phyloP scores from a whole-genome alignment of 345 rosid species.

The Atalantia buxifolia region DNA sequence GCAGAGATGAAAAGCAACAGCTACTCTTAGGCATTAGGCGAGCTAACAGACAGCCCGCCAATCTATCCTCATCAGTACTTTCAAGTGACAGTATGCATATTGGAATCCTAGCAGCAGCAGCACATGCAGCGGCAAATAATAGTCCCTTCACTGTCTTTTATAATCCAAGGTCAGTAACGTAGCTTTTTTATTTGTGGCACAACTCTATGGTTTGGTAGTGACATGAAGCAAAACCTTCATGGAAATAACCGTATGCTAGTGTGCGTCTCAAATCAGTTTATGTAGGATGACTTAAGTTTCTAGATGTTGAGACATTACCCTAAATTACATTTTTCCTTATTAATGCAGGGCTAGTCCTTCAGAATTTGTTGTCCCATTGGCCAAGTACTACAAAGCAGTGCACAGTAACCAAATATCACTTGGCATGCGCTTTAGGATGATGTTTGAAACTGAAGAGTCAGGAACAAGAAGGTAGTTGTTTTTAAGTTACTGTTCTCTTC shows the following conservation, averaged over 20 bases:
- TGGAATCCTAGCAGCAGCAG: constrained; percentile 94
- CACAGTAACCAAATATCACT: constrained; percentile 70
- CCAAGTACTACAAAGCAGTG: constrained; percentile 86
- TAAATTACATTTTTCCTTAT: background rate
- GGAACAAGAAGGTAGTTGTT: constrained; percentile 61
- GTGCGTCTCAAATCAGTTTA: background rate
- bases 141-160: constrained; percentile 89
- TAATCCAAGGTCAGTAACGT: constrained; percentile 66
- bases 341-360: constrained; percentile 77
- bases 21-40: constrained; percentile 79
- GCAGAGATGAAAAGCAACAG: constrained; percentile 89
- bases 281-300: background rate
- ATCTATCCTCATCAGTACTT: constrained; percentile 80
- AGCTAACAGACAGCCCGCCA: constrained; percentile 80
- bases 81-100: constrained; percentile 99
- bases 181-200: background rate
- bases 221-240: background rate
- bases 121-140: constrained; percentile 94
- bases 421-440: constrained; percentile 95
- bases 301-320: background rate
- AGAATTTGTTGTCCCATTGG: constrained; percentile 92
- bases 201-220: background rate
- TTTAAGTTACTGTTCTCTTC: background rate
- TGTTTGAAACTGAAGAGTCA: constrained; percentile 97
- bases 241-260: background rate